Conservation (phyloP, 2,329 filamentous ascomycete genomes). For the Epichloe sylvatica region DNA sequence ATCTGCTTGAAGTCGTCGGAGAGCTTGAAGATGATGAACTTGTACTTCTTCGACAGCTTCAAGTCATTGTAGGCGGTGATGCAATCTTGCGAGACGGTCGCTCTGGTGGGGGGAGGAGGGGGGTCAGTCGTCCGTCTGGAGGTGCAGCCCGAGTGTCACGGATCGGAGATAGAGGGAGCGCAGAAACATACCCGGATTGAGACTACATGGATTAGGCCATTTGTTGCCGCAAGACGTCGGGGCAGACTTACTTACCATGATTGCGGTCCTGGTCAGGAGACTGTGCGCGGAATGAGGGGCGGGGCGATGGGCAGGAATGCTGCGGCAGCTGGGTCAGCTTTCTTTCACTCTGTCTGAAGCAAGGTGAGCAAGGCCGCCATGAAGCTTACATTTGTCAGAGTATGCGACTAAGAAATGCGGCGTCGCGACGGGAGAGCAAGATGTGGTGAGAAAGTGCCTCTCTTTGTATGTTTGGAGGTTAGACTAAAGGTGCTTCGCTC, state of each 20-base stretch:
- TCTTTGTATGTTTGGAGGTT: slow-evolving; percentile 6
- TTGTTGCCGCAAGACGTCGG: neutral
- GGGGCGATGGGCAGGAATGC: slow-evolving; percentile 10
- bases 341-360: no score
- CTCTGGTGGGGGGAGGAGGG: slow-evolving; percentile 33
- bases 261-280: slow-evolving; percentile 22
- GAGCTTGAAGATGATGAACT: slow-evolving; percentile 83
- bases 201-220: slow-evolving; percentile 28
- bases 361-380: neutral
- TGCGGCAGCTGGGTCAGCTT: slow-evolving; percentile 1
- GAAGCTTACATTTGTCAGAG: neutral
- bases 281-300: slow-evolving; percentile 12
- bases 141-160: neutral
- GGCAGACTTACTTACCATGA: slow-evolving; percentile 22
- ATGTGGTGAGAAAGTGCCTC: slow-evolving; percentile 5
- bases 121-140: slow-evolving; percentile 8
- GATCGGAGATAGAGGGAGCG: neutral
- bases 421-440: slow-evolving; percentile 2
- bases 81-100: slow-evolving; percentile 59
- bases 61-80: slow-evolving; percentile 62
- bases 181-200: slow-evolving; percentile 50
- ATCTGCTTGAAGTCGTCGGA: slow-evolving; percentile 72
- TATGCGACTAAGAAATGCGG: slow-evolving; percentile 1
- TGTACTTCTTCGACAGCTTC: slow-evolving; percentile 68
- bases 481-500: neutral